Evolutionary conservation across 768 basidiomycete species (phyloP), one percentile per base, ranked within the genome.

Genomic region (Boletales sp.): DNA sequence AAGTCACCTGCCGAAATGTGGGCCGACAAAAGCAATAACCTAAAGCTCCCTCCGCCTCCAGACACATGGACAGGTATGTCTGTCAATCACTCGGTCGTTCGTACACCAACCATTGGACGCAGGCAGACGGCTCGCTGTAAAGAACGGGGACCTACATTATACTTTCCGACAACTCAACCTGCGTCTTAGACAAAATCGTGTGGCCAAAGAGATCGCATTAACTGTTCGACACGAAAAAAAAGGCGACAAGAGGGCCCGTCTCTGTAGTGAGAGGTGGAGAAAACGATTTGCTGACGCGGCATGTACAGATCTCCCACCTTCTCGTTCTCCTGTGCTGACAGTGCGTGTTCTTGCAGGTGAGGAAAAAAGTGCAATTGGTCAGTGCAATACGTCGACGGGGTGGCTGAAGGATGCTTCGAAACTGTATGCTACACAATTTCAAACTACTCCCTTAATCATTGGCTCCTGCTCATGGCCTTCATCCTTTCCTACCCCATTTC

Each of bases 361-460:
- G 90, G 67, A 81, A 81, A 72, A 91, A 87, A 71, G 87, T 91
- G 34, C 80, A 86, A 62, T 71, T 92, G 31, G 90, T 91, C 56
- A 78, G 79, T 53, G 82, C 83, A 69, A 91, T 91, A 61, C 84
- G 86, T 60, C 79, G 79, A 53, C 81, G 87, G 55, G 87, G 87
- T 60, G 82, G 82, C 62, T 90, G 52, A 67, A 39, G 32, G 52
- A 21, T 38, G 40, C 21, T 37, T 21, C 29, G 29, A 50, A 31
- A n/a, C 17, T 39, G 48, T 53, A 49, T 47, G 40, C 36, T 52
- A 51, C 55, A 38, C 15, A 24, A 42, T 45, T 50, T 48, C 42
- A 45, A 45, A 24, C 19, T 45, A 35, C 21, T 27, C 8, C 50
- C 44, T 53, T 35, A 18, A 48, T 34, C 10, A 12, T 15, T 43